phyloP scores from a whole-genome alignment of 2,329 filamentous ascomycete genomes.

The Hysterium pulicare region DNA sequence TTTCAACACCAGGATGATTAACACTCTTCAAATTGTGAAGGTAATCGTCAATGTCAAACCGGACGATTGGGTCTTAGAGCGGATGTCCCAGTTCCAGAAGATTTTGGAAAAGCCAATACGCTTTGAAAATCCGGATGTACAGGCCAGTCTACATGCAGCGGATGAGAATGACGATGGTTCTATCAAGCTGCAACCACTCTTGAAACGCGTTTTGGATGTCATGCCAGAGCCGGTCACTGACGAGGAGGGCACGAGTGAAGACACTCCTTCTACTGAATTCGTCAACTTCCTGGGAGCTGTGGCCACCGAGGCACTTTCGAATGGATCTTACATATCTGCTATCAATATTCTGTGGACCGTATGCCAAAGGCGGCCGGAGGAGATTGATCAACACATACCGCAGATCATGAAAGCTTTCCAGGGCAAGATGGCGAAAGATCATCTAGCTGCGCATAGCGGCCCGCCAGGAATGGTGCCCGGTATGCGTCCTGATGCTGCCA shows the following conservation, averaged over 20 bases:
- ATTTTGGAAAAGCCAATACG: conserved; percentile 85
- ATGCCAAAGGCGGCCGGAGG: conserved; percentile 75
- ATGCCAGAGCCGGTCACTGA: conserved; percentile 79
- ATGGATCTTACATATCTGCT: conserved; percentile 76
- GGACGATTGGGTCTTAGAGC: conserved; percentile 84
- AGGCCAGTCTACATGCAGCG: conserved; percentile 80
- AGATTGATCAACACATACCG: conserved; percentile 85
- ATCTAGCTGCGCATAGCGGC: conserved; percentile 65
- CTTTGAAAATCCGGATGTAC: conserved; percentile 85
- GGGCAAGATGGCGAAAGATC: conserved; percentile 86
- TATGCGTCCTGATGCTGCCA: conserved; percentile 53
- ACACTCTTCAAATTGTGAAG: conserved; percentile 87
- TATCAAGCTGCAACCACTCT: conserved; percentile 62
- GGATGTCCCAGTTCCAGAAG: conserved; percentile 75
- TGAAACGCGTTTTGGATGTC: conserved; percentile 82
- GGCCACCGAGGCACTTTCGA: conserved; percentile 81
- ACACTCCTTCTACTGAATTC: conserved; percentile 78
- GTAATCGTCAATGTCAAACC: conserved; percentile 84
- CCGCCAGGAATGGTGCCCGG: conserved; percentile 21
- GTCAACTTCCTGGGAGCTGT: conserved; percentile 79
- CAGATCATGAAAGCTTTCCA: conserved; percentile 92
- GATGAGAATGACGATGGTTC: conserved; percentile 67
- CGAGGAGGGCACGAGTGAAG: conserved; percentile 76
- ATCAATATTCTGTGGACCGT: conserved; percentile 94
- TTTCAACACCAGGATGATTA: conserved; percentile 83